A percentile compares a stretch with the other conserved stretches of the same genome.
These are phyloP conservation scores for Carex pumila DNA, from an alignment of 176 grass and related monocot genomes.

Conservation along the genomic window DNA sequence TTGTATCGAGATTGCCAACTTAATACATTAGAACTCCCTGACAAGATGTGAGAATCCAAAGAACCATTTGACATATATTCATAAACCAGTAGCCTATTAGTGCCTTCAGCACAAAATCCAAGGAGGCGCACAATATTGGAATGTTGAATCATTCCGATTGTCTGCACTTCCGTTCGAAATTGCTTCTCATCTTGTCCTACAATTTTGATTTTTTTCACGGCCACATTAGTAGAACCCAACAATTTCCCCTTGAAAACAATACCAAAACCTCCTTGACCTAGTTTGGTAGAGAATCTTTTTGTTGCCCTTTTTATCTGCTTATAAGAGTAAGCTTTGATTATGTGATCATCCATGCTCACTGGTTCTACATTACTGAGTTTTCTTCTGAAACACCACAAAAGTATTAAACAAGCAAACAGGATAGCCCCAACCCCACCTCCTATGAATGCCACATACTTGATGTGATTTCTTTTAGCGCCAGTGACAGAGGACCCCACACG, in stretches of 20 bases:
- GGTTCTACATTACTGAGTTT: not conserved
- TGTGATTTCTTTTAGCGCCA: not conserved
- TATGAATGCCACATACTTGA: not conserved
- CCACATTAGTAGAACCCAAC: slow-evolving; percentile 14
- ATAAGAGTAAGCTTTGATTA: slow-evolving; percentile 26
- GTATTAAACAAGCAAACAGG: not conserved
- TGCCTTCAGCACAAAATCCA: slow-evolving; percentile 37
- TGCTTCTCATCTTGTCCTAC: slow-evolving; percentile 35
- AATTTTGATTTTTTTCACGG: slow-evolving; percentile 40
- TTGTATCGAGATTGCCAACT: slow-evolving; percentile 23
- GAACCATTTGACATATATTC: slow-evolving; percentile 49
- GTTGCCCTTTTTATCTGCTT: slow-evolving; percentile 27
- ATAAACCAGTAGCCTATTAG: slow-evolving; percentile 36
- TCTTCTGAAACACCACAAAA: slow-evolving; percentile 27
- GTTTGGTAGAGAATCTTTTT: slow-evolving; percentile 34
- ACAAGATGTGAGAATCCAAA: slow-evolving; percentile 27
- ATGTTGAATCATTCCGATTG: slow-evolving; percentile 44
- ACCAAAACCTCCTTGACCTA: slow-evolving; percentile 39
- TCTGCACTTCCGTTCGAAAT: slow-evolving; percentile 49
- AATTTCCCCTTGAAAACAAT: slow-evolving; percentile 41
- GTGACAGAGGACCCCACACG: not conserved
- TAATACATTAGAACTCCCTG: not conserved
- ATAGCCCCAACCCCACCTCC: not conserved
- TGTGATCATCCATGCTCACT: slow-evolving; percentile 12
- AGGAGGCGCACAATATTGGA: slow-evolving; percentile 40